Base-by-base conservation (phyloP, 192 early-diverging fungal genomes). In the Entomortierella parvispora region DNA sequence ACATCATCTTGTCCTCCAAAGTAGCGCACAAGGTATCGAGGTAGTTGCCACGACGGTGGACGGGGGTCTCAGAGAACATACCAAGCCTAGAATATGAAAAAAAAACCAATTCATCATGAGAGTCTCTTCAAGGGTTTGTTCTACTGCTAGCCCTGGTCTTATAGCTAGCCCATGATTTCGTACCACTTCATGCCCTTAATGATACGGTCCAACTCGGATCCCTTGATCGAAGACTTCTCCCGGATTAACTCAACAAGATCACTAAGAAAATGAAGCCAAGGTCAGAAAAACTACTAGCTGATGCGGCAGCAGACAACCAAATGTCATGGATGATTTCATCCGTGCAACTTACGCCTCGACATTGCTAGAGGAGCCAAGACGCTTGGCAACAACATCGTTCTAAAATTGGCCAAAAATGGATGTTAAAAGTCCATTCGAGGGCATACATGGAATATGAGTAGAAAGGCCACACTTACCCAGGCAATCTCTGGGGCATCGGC, bases 1-100 rank as follows among this genome's bases (percentile, higher is more conserved):
- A 99, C 87, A 96, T 93, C 91, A 96, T 95, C 85, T 96, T 96
- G 55, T 95, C 90, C 82, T 99, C 95, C 11, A 99, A 83, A 17
- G 95, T 94, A 7, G 97, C 95, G 84, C 97, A 99, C 52, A 99
- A 88, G 17, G 95, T 93, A 77, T 99, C 93, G 56, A 96, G 86
- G 60, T 88, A 89, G 63, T 87, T 96, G 49, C 92, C 94, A 46
- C 89, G 87, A 71, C 84, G 88, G 56, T 78, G 62, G 12, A 91
- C 93, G 6, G 68, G 74, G 18, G 81, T 86, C 10, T 81, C 56
- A 52, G 88, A 87, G 72, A 95, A 97, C 69, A 97, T 91, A 49
- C 96, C 96, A 22, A 98, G 79, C 95, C 93, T 74, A 31, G 42
- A 53, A 22, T 28, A 10, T 7, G n/a, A 49, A 15, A 40, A 40